These are phyloP conservation scores for Stemphylium vesicarium DNA, from an alignment of 2,329 filamentous ascomycete genomes.

Conservation along the genomic window DNA sequence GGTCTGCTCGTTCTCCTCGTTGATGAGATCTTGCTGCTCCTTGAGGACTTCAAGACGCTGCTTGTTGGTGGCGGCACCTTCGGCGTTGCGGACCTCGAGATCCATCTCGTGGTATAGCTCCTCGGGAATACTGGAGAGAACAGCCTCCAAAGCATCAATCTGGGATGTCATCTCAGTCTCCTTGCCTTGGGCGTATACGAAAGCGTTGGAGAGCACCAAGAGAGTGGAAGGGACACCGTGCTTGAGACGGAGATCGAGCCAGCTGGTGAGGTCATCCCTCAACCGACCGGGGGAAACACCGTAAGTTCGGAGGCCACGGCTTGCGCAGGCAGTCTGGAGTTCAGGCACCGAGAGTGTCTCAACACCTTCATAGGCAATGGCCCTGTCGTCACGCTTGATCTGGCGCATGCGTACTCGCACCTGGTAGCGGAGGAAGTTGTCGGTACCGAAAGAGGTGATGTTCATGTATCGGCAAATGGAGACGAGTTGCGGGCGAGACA, in stretches of 20 bases:
- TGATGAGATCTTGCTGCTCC: conserved; percentile 97
- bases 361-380: conserved; percentile 92
- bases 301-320: conserved; percentile 89
- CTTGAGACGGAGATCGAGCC: conserved; percentile 91
- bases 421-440: conserved; percentile 97
- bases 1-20: conserved; percentile 94
- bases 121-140: conserved; percentile 93
- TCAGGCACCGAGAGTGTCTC: conserved; percentile 92
- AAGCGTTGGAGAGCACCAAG: conserved; percentile 93
- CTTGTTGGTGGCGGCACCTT: conserved; percentile 98
- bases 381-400: conserved; percentile 96
- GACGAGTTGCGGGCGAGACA: conserved; percentile 92
- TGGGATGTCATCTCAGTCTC: conserved; percentile 84
- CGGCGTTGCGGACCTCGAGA: conserved; percentile 94
- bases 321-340: conserved; percentile 88
- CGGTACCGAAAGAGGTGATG: conserved; percentile 93
- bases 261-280: conserved; percentile 87
- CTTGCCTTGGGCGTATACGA: conserved; percentile 91
- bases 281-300: conserved; percentile 88
- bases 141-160: conserved; percentile 90
- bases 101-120: conserved; percentile 99
- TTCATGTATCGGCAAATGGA: conserved; percentile 99
- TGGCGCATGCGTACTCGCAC: conserved; percentile 97
- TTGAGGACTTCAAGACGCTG: conserved; percentile 97
- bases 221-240: conserved; percentile 96